A percentile compares a stretch with the other conserved stretches of the same genome.
These are phyloP conservation scores for Tinospora cordifolia DNA, from an alignment of 164 flowering plant species.

Conservation along the genomic window DNA sequence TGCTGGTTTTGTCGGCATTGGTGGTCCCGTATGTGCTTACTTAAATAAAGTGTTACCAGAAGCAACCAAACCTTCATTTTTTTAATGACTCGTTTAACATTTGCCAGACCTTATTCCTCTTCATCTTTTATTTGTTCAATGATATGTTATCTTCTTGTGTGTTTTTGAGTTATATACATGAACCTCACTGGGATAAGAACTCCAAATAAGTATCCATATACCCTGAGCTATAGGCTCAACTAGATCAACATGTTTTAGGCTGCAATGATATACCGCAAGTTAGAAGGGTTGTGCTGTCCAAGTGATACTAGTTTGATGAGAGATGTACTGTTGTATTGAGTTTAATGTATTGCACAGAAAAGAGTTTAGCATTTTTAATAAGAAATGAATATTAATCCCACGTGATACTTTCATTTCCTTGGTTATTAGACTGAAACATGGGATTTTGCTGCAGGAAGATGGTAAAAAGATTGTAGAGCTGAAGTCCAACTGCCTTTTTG, in stretches of 20 bases:
- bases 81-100: not conserved
- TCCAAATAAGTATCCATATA: not conserved
- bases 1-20: conserved; percentile 80
- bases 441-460: conserved; percentile 57
- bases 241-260: too few species aligned
- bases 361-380: not conserved
- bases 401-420: not conserved
- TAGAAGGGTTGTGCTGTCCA: too few species aligned
- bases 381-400: not conserved
- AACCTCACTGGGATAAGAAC: too few species aligned
- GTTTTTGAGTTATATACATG: not conserved
- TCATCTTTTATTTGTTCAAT: not conserved
- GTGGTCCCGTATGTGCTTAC: conserved; percentile 68
- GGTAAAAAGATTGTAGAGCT: conserved; percentile 50
- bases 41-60: not conserved
- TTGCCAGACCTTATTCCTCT: not conserved
- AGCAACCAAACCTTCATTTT: not conserved
- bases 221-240: too few species aligned
- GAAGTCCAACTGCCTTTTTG: conserved; percentile 48
- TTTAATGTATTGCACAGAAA: not conserved
- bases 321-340: too few species aligned
- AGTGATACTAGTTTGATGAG: too few species aligned
- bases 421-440: not conserved
- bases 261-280: too few species aligned
- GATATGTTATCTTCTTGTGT: not conserved